These are phyloP conservation scores for Scheffersomyces cryptocercus DNA, from an alignment of 1,139 yeast genomes.

Conservation along the genomic window DNA sequence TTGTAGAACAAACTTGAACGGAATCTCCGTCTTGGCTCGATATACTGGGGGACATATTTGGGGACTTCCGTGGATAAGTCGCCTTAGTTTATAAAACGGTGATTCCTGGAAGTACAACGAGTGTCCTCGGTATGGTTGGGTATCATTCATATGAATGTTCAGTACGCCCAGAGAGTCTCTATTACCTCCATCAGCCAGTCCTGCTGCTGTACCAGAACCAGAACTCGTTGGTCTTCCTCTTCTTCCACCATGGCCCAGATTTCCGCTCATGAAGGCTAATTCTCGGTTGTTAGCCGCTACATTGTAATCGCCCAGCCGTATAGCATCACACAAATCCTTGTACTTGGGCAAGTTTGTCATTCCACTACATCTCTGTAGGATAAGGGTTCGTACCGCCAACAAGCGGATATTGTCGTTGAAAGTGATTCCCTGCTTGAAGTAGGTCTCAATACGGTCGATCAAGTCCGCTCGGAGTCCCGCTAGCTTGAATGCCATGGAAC, in stretches of 20 bases:
- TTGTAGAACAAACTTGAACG: slow-evolving; percentile 39
- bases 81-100: slow-evolving; percentile 52
- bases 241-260: no score
- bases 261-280: not conserved
- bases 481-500: slow-evolving; percentile 44
- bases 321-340: slow-evolving; percentile 27
- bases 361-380: slow-evolving; percentile 35
- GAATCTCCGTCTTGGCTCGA: slow-evolving; percentile 42
- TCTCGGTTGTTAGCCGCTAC: slow-evolving; percentile 8
- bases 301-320: slow-evolving; percentile 12
- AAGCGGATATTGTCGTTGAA: slow-evolving; percentile 41
- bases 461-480: slow-evolving; percentile 56
- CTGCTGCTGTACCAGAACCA: not conserved
- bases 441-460: slow-evolving; percentile 44
- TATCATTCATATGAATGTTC: slow-evolving; percentile 11
- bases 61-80: slow-evolving; percentile 49
- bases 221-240: not conserved
- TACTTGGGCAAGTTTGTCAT: slow-evolving; percentile 38
- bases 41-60: slow-evolving; percentile 29
- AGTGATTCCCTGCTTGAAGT: slow-evolving; percentile 35
- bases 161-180: no score
- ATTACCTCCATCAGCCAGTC: no score
- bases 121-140: slow-evolving; percentile 27
- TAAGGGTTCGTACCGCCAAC: slow-evolving; percentile 43
- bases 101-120: slow-evolving; percentile 48